Evolutionary conservation across 805 yeast genomes (phyloP).

Genomic region (Naumovozyma dairenensis): DNA sequence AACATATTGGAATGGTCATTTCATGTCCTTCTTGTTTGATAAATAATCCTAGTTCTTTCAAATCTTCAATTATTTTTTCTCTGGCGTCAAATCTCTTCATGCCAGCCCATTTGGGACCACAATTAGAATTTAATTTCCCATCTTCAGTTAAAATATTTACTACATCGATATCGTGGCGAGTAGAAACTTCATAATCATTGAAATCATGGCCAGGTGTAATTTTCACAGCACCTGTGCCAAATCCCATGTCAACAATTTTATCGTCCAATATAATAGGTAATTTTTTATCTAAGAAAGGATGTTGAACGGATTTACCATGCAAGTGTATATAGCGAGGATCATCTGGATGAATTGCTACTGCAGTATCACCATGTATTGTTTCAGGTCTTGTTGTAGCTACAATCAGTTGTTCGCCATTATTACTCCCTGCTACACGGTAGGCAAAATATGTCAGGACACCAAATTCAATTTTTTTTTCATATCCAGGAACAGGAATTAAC

Average conservation of each 20-base stretch:
- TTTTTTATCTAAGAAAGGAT: conserved; percentile 76
- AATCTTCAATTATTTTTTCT: conserved; percentile 61
- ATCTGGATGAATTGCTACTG: conserved; percentile 92
- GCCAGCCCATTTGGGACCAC: conserved; percentile 80
- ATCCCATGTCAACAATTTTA: conserved; percentile 95
- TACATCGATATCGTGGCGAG: conserved; percentile 76
- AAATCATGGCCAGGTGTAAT: conserved; percentile 97
- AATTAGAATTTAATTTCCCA: conserved; percentile 77
- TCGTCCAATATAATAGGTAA: conserved; percentile 81
- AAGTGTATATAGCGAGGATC: conserved; percentile 85
- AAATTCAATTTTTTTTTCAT: conserved; percentile 79
- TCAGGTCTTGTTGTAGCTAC: conserved; percentile 99
- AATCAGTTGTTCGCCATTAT: conserved; percentile 59
- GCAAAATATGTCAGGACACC: conserved; percentile 92
- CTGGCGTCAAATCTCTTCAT: conserved; percentile 92
- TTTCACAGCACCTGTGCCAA: conserved; percentile 99
- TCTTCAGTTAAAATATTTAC: conserved; percentile 86
- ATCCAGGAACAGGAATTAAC: conserved; percentile 72
- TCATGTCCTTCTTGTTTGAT: conserved; percentile 82
- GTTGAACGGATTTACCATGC: conserved; percentile 83
- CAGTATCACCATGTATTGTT: conserved; percentile 95
- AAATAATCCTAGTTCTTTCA: conserved; percentile 60
- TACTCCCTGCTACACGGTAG: conserved; percentile 66
- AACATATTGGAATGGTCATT: conserved; percentile 90
- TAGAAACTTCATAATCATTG: conserved; percentile 92